Evolutionary conservation across 306 rosid species (phyloP).

Genomic region (Ceratonia siliqua): DNA sequence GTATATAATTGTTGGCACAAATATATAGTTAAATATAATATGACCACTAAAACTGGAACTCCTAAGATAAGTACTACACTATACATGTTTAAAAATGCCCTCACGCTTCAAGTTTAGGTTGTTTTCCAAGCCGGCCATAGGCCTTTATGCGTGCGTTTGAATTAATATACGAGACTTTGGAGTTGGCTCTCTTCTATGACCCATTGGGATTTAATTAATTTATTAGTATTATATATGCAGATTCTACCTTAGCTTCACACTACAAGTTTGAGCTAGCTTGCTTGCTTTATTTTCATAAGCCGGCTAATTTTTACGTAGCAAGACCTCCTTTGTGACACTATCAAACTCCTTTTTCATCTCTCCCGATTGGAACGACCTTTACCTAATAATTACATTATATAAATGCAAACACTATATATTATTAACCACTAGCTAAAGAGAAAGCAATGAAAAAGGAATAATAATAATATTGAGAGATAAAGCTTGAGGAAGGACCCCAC

Average conservation of each 20-base stretch:
- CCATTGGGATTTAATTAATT: conserved; percentile 9
- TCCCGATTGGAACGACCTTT: neutral
- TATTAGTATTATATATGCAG: neutral
- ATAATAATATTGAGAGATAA: neutral
- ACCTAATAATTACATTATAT: neutral
- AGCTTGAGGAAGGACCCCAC: conserved; percentile 28
- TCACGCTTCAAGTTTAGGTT: conserved; percentile 20
- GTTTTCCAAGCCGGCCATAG: conserved; percentile 26
- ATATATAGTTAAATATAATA: neutral
- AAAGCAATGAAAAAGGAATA: neutral
- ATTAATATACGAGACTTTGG: conserved; percentile 16
- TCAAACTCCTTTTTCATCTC: neutral
- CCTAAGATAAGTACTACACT: conserved; percentile 9
- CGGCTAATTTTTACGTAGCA: neutral
- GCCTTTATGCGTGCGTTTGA: neutral
- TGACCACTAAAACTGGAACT: neutral
- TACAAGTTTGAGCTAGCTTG: neutral
- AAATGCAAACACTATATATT: neutral
- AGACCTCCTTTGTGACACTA: neutral
- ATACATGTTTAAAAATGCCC: conserved; percentile 11
- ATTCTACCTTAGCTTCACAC: conserved; percentile 20
- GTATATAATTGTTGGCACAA: neutral
- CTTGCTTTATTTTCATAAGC: neutral
- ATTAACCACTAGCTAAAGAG: neutral
- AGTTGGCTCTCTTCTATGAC: conserved; percentile 10